Conservation (phyloP, 2,329 filamentous ascomycete genomes). For the Colletotrichum somersetense region DNA sequence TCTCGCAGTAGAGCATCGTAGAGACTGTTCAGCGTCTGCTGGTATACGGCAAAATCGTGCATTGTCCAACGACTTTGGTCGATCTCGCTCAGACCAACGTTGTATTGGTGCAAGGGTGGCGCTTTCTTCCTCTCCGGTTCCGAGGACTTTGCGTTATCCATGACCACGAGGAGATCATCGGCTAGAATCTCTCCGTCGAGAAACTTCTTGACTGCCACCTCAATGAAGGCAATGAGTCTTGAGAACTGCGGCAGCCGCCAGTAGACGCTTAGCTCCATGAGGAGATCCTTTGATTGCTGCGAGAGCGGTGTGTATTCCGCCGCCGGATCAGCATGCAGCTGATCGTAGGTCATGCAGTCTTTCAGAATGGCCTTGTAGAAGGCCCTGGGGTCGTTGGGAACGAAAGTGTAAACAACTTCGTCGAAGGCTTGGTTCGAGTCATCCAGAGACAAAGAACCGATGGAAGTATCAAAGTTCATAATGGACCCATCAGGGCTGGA, state of each 20-base stretch:
- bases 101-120: conserved; percentile 66
- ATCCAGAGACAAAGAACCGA: conserved; percentile 74
- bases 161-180: conserved; percentile 85
- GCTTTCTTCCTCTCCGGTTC: conserved; percentile 74
- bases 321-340: conserved; percentile 66
- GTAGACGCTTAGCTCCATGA: conserved; percentile 86
- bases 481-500: conserved; percentile 59
- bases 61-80: conserved; percentile 75
- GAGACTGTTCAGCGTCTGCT: conserved; percentile 78
- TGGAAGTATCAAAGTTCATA: conserved; percentile 72
- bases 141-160: conserved; percentile 83
- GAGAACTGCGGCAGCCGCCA: conserved; percentile 92
- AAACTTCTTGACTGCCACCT: conserved; percentile 88
- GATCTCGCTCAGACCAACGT: conserved; percentile 65
- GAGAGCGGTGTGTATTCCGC: conserved; percentile 71
- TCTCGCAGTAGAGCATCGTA: conserved; percentile 89
- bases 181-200: conserved; percentile 84
- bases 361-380: conserved; percentile 88
- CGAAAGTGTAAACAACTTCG: conserved; percentile 85
- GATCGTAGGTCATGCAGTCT: conserved; percentile 77
- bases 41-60: conserved; percentile 77
- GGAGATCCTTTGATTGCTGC: conserved; percentile 82
- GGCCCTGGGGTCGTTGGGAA: conserved; percentile 84
- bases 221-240: conserved; percentile 83
- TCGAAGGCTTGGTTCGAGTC: conserved; percentile 68